phyloP scores from a whole-genome alignment of 495 filamentous ascomycete genomes.

The Penicillium dipodomyicola region DNA sequence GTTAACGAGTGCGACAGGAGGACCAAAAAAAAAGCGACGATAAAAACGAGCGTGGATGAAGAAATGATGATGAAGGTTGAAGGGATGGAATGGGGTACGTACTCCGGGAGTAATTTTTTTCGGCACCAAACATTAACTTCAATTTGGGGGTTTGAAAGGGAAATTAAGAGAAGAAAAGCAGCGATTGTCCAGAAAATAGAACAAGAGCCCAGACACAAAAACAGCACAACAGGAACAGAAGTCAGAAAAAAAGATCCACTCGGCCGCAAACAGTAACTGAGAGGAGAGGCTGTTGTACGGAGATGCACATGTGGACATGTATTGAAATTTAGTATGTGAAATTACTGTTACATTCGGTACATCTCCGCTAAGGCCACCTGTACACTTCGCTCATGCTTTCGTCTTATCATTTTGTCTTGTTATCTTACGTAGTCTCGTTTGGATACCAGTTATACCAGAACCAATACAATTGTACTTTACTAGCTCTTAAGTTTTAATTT shows the following conservation, averaged over 20 bases:
- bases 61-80: conserved; percentile 27
- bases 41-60: conserved; percentile 36
- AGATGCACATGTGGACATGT: not conserved
- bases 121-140: conserved; percentile 6
- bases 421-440: not conserved
- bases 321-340: not conserved
- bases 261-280: conserved; percentile 6
- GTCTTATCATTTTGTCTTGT: not conserved
- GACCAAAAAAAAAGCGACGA: conserved; percentile 22
- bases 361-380: conserved; percentile 23
- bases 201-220: not conserved
- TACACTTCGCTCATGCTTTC: conserved; percentile 1
- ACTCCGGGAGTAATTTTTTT: conserved; percentile 20
- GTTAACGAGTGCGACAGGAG: conserved; percentile 26
- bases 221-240: not conserved
- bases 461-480: not conserved
- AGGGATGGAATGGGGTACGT: conserved; percentile 26
- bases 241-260: not conserved
- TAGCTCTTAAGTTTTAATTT: not conserved
- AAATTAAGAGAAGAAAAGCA: conserved; percentile 12
- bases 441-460: not conserved
- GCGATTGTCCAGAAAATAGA: conserved; percentile 6
- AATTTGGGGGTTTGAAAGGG: not conserved
- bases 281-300: not conserved
- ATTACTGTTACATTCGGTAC: conserved; percentile 10